These are phyloP conservation scores for Acacia melanoxylon DNA, from an alignment of 306 rosid genomes.

Conservation along the genomic window DNA sequence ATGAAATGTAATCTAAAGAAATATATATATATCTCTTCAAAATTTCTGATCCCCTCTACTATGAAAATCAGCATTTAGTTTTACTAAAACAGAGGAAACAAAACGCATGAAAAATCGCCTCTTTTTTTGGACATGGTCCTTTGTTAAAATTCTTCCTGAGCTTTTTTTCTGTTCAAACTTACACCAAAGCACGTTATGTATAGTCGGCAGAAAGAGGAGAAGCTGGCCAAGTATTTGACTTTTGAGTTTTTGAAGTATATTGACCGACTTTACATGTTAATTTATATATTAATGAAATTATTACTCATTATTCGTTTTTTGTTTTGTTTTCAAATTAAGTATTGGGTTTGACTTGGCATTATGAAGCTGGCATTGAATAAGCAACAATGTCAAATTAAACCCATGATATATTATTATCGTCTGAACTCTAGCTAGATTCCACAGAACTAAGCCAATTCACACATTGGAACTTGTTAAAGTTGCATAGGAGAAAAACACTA, in stretches of 20 bases:
- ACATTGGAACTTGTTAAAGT: conserved; percentile 50
- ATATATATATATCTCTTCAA: neutral
- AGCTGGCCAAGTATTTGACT: conserved; percentile 30
- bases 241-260: neutral
- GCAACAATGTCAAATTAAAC: conserved; percentile 18
- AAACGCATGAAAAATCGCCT: neutral
- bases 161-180: neutral
- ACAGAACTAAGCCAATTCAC: conserved; percentile 29
- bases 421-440: conserved; percentile 1
- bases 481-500: conserved; percentile 66
- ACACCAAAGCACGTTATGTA: conserved; percentile 22
- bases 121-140: neutral
- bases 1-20: neutral
- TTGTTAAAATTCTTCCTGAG: neutral
- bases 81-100: neutral
- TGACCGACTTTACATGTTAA: conserved; percentile 31
- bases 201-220: conserved; percentile 31
- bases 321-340: neutral
- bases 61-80: neutral
- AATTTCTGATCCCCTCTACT: neutral
- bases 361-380: conserved; percentile 40
- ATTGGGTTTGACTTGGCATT: conserved; percentile 32
- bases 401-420: neutral
- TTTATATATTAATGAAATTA: conserved; percentile 1
- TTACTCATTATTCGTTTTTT: neutral